A percentile compares a stretch with the other conserved stretches of the same genome.
Evolutionary conservation across 2,329 filamentous ascomycete genomes (phyloP).

Genomic region (Myriosclerotinia curreyana): DNA sequence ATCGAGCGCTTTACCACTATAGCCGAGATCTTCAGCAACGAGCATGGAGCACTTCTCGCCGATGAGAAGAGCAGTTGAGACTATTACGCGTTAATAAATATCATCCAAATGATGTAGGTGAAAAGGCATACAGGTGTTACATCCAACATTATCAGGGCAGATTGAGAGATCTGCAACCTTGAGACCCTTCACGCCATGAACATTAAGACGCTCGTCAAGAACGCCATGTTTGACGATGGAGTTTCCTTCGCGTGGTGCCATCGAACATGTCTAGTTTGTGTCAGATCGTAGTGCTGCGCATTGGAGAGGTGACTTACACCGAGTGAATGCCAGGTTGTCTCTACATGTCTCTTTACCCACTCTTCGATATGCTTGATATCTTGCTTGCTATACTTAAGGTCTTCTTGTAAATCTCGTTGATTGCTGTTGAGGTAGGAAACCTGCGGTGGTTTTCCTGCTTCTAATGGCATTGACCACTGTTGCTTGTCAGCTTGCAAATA

Average conservation of each 20-base stretch:
- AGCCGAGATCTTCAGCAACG: conserved; percentile 43
- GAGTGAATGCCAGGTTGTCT: conserved; percentile 42
- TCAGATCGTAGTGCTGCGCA: conserved; percentile 23
- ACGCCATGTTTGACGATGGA: conserved; percentile 63
- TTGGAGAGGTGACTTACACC: conserved; percentile 40
- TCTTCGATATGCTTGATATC: conserved; percentile 50
- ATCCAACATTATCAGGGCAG: conserved; percentile 42
- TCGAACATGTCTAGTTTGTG: conserved; percentile 44
- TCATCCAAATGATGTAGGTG: conserved; percentile 26
- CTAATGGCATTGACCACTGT: conserved; percentile 60
- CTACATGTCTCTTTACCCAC: conserved; percentile 60
- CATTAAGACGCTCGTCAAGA: conserved; percentile 42
- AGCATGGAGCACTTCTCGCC: conserved; percentile 44
- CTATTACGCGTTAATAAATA: conserved; percentile 50
- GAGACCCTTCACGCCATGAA: conserved; percentile 43
- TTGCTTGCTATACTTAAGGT: conserved; percentile 62
- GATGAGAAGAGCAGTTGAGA: conserved; percentile 46
- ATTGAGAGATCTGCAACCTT: conserved; percentile 46
- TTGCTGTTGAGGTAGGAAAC: conserved; percentile 60
- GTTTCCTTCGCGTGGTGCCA: conserved; percentile 53
- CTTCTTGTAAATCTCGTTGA: conserved; percentile 55
- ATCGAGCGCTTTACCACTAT: conserved; percentile 61
- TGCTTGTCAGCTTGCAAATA: background rate
- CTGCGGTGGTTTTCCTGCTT: conserved; percentile 48
- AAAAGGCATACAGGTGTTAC: conserved; percentile 42